Evolutionary conservation across 2,329 filamentous ascomycete genomes (phyloP).

Genomic region (Pseudogymnoascus sp.): DNA sequence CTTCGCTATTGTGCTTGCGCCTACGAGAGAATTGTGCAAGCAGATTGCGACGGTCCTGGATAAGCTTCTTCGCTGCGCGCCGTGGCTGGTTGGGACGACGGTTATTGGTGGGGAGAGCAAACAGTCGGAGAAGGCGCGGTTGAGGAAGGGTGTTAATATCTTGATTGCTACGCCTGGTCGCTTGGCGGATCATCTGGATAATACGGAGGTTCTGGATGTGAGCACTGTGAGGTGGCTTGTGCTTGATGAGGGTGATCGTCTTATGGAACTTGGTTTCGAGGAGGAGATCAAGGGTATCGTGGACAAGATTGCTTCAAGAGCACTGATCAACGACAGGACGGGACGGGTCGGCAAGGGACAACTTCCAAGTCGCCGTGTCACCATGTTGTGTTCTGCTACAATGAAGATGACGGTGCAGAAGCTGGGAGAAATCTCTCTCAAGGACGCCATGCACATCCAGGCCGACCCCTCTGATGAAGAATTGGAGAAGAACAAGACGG

Average conservation of each 20-base stretch:
- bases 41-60: constrained; percentile 87
- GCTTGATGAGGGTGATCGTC: constrained; percentile 90
- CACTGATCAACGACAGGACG: constrained; percentile 51
- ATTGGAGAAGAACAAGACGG: constrained; percentile 43
- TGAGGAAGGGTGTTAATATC: constrained; percentile 93
- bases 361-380: constrained; percentile 70
- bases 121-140: constrained; percentile 79
- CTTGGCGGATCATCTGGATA: constrained; percentile 82
- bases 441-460: constrained; percentile 82
- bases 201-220: constrained; percentile 83
- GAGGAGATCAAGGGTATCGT: constrained; percentile 87
- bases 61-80: constrained; percentile 75
- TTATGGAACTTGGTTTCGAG: constrained; percentile 98
- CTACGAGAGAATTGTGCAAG: constrained; percentile 87
- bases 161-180: constrained; percentile 90
- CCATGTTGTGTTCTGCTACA: constrained; percentile 89
- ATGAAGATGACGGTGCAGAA: constrained; percentile 97
- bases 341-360: constrained; percentile 51
- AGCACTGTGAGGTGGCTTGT: constrained; percentile 89
- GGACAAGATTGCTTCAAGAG: constrained; percentile 62
- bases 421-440: constrained; percentile 88
- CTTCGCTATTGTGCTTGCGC: constrained; percentile 89
- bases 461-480: constrained; percentile 48
- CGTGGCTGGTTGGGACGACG: constrained; percentile 89
- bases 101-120: constrained; percentile 65